A percentile compares a stretch with the other conserved stretches of the same genome.
phyloP scores from a whole-genome alignment of 371 early-diverging fungal genomes.

The Neoconidiobolus thromboides region DNA sequence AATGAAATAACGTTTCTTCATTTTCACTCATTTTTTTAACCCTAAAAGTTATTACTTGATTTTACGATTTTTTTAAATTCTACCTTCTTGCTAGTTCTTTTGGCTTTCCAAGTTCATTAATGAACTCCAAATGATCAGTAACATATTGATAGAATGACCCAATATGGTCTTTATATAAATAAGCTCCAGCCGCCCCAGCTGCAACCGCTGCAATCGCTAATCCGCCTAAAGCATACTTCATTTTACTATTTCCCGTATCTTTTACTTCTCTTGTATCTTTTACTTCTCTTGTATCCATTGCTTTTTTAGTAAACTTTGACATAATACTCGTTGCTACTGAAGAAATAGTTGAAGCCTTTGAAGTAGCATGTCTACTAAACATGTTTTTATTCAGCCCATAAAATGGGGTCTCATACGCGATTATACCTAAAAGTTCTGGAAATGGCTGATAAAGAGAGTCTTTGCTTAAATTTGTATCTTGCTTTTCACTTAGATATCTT shows the following conservation, averaged over 20 bases:
- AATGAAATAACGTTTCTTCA: not conserved
- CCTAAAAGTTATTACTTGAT: not conserved
- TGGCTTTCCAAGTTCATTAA: constrained; percentile 2
- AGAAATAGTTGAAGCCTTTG: not conserved
- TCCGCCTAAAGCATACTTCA: not conserved
- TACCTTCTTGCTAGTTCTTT: constrained; percentile 6
- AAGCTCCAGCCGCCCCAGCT: not conserved
- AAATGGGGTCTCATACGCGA: constrained; percentile 11
- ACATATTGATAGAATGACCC: not conserved
- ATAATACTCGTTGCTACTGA: not conserved
- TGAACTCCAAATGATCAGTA: constrained; percentile 9
- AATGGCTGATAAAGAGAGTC: not conserved
- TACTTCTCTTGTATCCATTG: too few species aligned
- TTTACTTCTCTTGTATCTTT: too few species aligned
- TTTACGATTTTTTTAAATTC: not conserved
- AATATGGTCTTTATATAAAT: constrained; percentile 5
- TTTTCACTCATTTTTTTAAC: not conserved
- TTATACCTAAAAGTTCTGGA: constrained; percentile 8
- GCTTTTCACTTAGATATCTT: not conserved
- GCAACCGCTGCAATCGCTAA: not conserved
- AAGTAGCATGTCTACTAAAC: not conserved
- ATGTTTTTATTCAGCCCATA: constrained; percentile 6
- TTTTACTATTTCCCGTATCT: not conserved
- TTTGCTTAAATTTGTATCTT: not conserved
- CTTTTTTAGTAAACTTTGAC: not conserved